Conservation (phyloP, 83 land plant genomes). For the Isoetes engelmannii region DNA sequence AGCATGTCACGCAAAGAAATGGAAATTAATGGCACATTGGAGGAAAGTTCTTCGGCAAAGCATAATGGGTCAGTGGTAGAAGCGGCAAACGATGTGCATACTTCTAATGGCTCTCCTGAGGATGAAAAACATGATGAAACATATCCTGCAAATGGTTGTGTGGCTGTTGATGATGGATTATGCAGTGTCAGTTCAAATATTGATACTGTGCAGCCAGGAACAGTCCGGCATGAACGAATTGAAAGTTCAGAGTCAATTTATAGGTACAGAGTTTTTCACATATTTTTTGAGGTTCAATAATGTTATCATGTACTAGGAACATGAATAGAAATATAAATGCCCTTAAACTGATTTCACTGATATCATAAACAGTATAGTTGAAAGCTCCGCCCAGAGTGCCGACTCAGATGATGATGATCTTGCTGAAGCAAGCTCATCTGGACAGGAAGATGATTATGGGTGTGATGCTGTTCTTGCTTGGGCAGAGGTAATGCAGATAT, state of each 20-base stretch:
- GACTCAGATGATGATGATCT: conserved; percentile 67
- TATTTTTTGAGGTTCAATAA: no score
- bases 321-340: no score
- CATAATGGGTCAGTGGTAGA: conserved; percentile 13
- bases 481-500: conserved; percentile 62
- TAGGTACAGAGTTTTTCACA: conserved; percentile 37
- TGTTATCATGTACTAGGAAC: no score
- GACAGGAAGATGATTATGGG: conserved; percentile 38
- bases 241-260: conserved; percentile 74
- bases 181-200: not conserved
- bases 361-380: conserved; percentile 6
- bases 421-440: conserved; percentile 34
- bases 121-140: no score
- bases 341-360: no score
- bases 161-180: no score
- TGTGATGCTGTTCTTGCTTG: conserved; percentile 58
- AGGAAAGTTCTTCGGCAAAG: conserved; percentile 33
- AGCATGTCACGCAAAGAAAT: conserved; percentile 28
- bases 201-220: not conserved
- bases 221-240: conserved; percentile 39
- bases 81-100: not conserved
- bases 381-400: conserved; percentile 62
- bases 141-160: no score
- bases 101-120: no score
- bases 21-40: conserved; percentile 20